These are phyloP conservation scores for Aureobasidium zeae DNA, from an alignment of 2,329 filamentous ascomycete genomes.

Conservation along the genomic window DNA sequence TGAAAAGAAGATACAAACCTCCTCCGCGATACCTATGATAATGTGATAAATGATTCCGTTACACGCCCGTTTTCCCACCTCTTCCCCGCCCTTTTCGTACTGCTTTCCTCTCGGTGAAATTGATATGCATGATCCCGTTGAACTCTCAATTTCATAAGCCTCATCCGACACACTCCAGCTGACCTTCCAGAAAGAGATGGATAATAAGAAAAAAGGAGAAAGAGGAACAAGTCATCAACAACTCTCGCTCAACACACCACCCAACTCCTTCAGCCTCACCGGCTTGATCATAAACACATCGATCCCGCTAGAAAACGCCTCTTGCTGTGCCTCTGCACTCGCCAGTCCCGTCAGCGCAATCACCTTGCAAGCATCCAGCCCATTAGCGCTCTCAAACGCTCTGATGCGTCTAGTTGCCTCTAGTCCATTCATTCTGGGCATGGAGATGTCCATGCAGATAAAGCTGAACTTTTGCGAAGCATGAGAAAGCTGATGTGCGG, in stretches of 20 bases:
- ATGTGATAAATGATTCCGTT: too few species aligned
- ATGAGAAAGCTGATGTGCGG: constrained; percentile 21
- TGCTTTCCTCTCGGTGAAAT: too few species aligned
- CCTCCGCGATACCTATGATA: too few species aligned
- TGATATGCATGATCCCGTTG: too few species aligned
- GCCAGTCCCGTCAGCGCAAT: constrained; percentile 25
- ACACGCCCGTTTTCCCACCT: too few species aligned
- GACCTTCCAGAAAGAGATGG: too few species aligned
- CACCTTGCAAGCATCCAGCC: constrained; percentile 15
- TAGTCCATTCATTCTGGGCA: constrained; percentile 15
- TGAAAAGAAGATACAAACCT: too few species aligned
- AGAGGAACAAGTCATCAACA: background rate
- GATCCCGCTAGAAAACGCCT: constrained; percentile 23
- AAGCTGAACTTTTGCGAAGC: constrained; percentile 25
- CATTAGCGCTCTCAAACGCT: constrained; percentile 10
- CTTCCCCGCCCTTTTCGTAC: too few species aligned
- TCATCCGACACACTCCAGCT: too few species aligned
- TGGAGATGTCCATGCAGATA: constrained; percentile 37
- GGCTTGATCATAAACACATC: constrained; percentile 28
- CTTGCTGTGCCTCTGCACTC: constrained; percentile 22
- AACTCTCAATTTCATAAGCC: too few species aligned
- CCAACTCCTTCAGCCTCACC: constrained; percentile 15
- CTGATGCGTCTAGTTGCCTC: constrained; percentile 17
- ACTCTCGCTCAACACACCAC: constrained; percentile 3
- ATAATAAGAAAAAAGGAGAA: background rate